Percentiles rank a stretch among this genome's conserved stretches.
Conservation (phyloP, 306 rosid genomes). For the Alnus glutinosa region DNA sequence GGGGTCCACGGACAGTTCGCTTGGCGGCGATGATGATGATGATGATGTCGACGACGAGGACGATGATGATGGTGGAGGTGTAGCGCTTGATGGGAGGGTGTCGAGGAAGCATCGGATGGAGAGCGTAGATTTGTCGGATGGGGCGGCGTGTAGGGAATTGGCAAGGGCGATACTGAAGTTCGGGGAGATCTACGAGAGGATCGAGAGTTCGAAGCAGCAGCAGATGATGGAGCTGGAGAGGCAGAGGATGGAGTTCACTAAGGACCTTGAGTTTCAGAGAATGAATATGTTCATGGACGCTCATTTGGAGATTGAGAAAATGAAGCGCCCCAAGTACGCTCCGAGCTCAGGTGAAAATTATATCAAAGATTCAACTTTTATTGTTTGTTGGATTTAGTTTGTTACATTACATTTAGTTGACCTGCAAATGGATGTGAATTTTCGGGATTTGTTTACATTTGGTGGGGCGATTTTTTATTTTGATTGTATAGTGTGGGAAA, state of each 20-base stretch:
- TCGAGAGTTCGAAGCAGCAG: constrained; percentile 45
- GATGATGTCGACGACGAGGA: constrained; percentile 1
- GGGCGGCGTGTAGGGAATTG: constrained; percentile 42
- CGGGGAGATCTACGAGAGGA: constrained; percentile 52
- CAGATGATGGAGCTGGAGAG: constrained; percentile 52
- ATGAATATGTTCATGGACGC: constrained; percentile 52
- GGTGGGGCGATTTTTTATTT: background rate
- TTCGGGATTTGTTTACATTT: background rate
- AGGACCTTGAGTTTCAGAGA: constrained; percentile 49
- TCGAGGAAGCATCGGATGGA: constrained; percentile 32
- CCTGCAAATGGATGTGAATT: background rate
- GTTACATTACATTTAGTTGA: background rate
- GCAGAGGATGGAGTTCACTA: constrained; percentile 52
- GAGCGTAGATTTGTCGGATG: constrained; percentile 26
- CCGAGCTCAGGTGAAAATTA: constrained; percentile 29
- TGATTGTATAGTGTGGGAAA: background rate
- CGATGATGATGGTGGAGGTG: background rate
- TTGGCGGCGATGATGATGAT: constrained; percentile 9
- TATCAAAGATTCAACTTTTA: background rate
- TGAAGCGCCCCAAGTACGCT: constrained; percentile 31
- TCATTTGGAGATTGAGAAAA: constrained; percentile 44
- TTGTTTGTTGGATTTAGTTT: background rate
- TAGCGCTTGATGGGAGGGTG: constrained; percentile 9
- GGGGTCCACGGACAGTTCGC: constrained; percentile 30
- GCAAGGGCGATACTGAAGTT: constrained; percentile 48